A percentile compares a stretch with the other conserved stretches of the same genome.
Evolutionary conservation across 1,284 basidiomycete genomes (phyloP).

Genomic region (Pyrrhoderma noxium): DNA sequence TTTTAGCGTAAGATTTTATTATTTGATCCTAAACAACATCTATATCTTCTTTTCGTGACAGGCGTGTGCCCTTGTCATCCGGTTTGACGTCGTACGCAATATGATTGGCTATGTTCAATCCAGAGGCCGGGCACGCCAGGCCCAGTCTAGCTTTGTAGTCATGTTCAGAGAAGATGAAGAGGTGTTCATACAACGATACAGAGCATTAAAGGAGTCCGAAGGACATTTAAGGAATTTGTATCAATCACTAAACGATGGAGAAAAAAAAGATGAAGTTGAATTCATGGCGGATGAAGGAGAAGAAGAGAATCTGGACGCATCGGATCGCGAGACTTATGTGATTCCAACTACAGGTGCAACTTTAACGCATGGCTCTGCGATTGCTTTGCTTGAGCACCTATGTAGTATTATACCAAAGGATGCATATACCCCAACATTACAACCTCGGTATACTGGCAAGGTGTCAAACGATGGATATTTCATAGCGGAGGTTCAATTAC

Average conservation of each 20-base stretch:
- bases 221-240: slow-evolving; percentile 56
- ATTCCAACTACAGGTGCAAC: slow-evolving; percentile 66
- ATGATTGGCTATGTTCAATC: slow-evolving; percentile 82
- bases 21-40: slow-evolving; percentile 6
- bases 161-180: slow-evolving; percentile 63
- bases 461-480: slow-evolving; percentile 28
- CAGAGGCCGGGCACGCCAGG: slow-evolving; percentile 72
- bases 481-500: slow-evolving; percentile 51
- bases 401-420: slow-evolving; percentile 73
- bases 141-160: slow-evolving; percentile 67
- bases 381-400: slow-evolving; percentile 60
- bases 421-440: slow-evolving; percentile 49
- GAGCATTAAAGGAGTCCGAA: slow-evolving; percentile 50
- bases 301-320: slow-evolving; percentile 44
- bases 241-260: slow-evolving; percentile 36
- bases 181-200: slow-evolving; percentile 49
- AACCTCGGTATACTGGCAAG: slow-evolving; percentile 55
- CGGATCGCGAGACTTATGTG: slow-evolving; percentile 61
- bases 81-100: slow-evolving; percentile 70
- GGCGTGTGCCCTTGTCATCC: slow-evolving; percentile 79
- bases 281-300: slow-evolving; percentile 29
- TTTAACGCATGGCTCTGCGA: slow-evolving; percentile 68
- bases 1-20: slow-evolving; percentile 64
- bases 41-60: slow-evolving; percentile 24
- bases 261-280: slow-evolving; percentile 6